These are phyloP conservation scores for Ciborinia camelliae DNA, from an alignment of 2,329 filamentous ascomycete species.

Conservation along the genomic window DNA sequence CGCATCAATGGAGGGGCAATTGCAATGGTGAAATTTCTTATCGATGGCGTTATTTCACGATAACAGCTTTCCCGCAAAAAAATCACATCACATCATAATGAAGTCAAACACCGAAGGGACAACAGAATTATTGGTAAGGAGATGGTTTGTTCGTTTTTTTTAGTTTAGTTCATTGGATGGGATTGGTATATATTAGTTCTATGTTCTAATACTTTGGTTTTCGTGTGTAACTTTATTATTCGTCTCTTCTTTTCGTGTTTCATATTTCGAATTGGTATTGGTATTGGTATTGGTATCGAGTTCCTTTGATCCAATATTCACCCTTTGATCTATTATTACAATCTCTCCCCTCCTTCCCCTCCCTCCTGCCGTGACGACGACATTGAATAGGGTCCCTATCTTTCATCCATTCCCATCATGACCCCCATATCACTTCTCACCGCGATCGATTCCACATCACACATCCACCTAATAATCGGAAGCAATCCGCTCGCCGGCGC, in stretches of 20 bases:
- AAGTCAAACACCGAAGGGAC: background rate
- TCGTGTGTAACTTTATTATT: background rate
- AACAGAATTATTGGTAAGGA: background rate
- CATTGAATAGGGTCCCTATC: no score
- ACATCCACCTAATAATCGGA: slow-evolving; percentile 82
- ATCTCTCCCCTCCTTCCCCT: background rate
- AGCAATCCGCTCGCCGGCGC: slow-evolving; percentile 83
- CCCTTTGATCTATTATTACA: background rate
- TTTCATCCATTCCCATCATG: slow-evolving; percentile 21
- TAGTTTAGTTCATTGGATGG: background rate
- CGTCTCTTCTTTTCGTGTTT: background rate
- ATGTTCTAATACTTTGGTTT: background rate
- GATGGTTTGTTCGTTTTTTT: background rate
- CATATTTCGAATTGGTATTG: no score
- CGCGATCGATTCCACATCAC: slow-evolving; percentile 64
- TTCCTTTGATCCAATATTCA: background rate
- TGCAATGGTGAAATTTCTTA: slow-evolving; percentile 21
- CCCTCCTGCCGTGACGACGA: background rate
- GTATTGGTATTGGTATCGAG: no score
- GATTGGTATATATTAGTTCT: background rate
- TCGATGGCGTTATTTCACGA: slow-evolving; percentile 17
- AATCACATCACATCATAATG: background rate
- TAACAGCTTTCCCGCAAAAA: background rate
- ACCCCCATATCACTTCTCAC: slow-evolving; percentile 57
- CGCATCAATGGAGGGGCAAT: slow-evolving; percentile 15